Evolutionary conservation across 176 grass and related monocot genomes (phyloP).

Genomic region (Alopecurus myosuroides): DNA sequence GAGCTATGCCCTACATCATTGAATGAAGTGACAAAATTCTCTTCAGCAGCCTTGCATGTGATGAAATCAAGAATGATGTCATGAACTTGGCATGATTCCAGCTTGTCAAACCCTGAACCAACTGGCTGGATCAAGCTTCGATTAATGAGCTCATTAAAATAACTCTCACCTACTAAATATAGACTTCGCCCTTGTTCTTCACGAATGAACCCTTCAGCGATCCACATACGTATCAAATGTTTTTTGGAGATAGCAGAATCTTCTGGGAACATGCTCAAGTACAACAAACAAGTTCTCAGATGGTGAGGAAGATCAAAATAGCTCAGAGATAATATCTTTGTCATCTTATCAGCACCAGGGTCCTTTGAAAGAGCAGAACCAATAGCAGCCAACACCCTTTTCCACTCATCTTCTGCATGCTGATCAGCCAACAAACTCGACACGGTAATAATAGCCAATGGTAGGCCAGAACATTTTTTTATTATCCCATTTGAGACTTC

Average conservation of each 20-base stretch:
- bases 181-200: background rate
- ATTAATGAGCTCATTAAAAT: background rate
- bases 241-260: background rate
- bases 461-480: background rate
- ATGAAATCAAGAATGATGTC: background rate
- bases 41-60: background rate
- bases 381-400: background rate
- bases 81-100: background rate
- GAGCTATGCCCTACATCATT: background rate
- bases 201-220: background rate
- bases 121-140: background rate
- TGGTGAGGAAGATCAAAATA: background rate
- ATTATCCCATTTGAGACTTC: background rate
- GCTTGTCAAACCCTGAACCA: background rate
- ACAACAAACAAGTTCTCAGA: background rate
- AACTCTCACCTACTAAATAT: background rate
- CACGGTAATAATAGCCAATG: background rate
- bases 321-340: background rate
- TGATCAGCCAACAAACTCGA: background rate
- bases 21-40: background rate
- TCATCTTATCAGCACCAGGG: background rate
- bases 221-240: background rate
- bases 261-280: background rate
- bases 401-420: background rate
- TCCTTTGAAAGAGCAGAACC: background rate